Base-by-base conservation (phyloP, 495 filamentous ascomycete species). In the Aspergillus ellipticus region DNA sequence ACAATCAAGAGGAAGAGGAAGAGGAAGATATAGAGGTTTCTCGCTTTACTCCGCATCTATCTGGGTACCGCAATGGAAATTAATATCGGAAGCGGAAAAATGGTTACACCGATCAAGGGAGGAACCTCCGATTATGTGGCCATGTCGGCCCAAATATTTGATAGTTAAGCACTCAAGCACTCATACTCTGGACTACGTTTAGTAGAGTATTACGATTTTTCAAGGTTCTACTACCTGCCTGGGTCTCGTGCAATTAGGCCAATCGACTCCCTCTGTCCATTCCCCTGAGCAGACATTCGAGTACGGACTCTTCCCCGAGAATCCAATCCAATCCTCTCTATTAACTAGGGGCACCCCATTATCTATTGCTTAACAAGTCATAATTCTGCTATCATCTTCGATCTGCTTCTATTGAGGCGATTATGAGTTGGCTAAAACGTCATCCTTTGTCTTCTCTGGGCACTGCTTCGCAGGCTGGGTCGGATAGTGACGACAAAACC, bases 341-440 rank as follows among this genome's bases (percentile, higher is more conserved):
- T 8, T 39, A 39, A n/a, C 11, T 15, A 39, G 35, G 35, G 35
- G 35, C 31, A 33, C 31, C 13, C 31, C 7, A 33, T 33, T 33
- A 33, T 33, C 31, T 33, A 33, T 33, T 33, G 6, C 13, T 33
- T 13, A 33, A 33, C 31, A 33, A 33, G 31, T 33, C 52, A 55
- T 55, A 42, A 55, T 41, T 41, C 53, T 49, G 53, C 53, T 17
- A 41, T 49, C 53, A 49, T 31, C 45, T 31, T 55, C 39, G 53
- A 55, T 55, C 53, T 39, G 53, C 53, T 55, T 49, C 53, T 37
- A 55, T 55, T 42, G 31, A 43, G 53, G 45, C 45, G 39, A 55
- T 55, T 43, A 55, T 55, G 53, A 55, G 53, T 49, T 55, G 53
- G 53, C 45, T 55, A 55, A 55, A 55, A 49, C 53, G 8, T 42